phyloP scores from a whole-genome alignment of 345 rosid species.

The Microcos paniculata region DNA sequence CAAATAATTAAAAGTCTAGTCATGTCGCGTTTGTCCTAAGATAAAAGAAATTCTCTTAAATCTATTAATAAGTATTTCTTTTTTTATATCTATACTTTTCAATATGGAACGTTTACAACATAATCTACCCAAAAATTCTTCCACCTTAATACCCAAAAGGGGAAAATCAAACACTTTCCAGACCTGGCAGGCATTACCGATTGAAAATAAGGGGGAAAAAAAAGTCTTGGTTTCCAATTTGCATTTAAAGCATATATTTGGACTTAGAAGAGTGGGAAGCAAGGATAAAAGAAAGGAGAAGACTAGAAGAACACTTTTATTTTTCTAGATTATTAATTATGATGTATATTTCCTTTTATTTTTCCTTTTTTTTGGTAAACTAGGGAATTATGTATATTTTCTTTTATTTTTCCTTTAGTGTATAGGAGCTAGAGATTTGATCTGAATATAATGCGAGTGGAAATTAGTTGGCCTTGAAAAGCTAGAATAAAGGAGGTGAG shows the following conservation, averaged over 20 bases:
- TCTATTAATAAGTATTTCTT: no score
- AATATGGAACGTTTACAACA: no score
- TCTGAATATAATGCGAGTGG: neutral
- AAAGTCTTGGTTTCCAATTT: neutral
- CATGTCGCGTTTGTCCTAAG: no score
- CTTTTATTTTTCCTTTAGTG: neutral
- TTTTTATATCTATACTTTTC: no score
- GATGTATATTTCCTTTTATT: no score
- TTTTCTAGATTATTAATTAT: neutral
- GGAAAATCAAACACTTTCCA: neutral
- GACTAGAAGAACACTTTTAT: neutral
- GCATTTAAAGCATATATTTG: neutral
- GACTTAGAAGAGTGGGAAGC: neutral
- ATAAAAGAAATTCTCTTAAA: no score
- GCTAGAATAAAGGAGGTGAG: neutral
- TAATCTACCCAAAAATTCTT: no score
- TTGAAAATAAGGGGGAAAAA: neutral
- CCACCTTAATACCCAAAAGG: neutral
- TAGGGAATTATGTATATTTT: no score
- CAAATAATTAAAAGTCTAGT: no score
- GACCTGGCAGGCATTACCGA: neutral
- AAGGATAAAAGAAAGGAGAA: neutral
- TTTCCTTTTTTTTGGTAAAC: no score
- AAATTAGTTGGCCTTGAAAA: neutral
- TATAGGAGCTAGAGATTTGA: neutral